Evolutionary conservation across 2,329 filamentous ascomycete species (phyloP).

Genomic region (Aspergillus candidus): DNA sequence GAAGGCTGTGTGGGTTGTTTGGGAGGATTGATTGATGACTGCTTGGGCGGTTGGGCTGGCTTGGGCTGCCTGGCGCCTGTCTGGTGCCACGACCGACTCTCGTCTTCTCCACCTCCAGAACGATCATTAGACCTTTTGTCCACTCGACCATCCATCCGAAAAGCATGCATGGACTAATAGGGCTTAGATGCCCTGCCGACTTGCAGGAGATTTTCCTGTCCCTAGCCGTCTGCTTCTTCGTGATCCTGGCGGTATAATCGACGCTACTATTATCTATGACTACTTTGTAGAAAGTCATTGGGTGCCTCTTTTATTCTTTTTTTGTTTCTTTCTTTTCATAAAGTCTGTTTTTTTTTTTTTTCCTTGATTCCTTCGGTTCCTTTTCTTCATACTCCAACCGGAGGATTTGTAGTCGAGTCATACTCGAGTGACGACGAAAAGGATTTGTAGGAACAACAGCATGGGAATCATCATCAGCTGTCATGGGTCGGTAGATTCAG

Average conservation of each 20-base stretch:
- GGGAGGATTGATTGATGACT: slow-evolving; percentile 6
- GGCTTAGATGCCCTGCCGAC: slow-evolving; percentile 19
- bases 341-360: background rate
- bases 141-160: slow-evolving; percentile 20
- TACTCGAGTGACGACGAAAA: too few relatives aligned
- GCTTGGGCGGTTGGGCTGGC: slow-evolving; percentile 32
- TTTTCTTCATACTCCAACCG: background rate
- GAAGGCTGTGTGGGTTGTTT: slow-evolving; percentile 10
- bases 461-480: too few relatives aligned
- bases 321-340: background rate
- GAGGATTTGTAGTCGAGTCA: background rate
- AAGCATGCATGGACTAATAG: slow-evolving; percentile 27
- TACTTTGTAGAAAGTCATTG: too few relatives aligned
- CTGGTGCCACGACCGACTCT: slow-evolving; percentile 39
- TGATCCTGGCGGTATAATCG: too few relatives aligned
- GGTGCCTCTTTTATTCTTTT: too few relatives aligned
- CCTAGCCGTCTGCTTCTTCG: slow-evolving; percentile 12
- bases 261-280: too few relatives aligned
- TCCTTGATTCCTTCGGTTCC: background rate
- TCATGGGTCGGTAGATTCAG: too few relatives aligned
- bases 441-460: too few relatives aligned
- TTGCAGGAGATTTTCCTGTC: slow-evolving; percentile 12
- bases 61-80: slow-evolving; percentile 29
- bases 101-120: slow-evolving; percentile 16
- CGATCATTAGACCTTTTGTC: slow-evolving; percentile 17